Conservation (phyloP, 164 flowering plant species). For the Paratinospora sagittata region DNA sequence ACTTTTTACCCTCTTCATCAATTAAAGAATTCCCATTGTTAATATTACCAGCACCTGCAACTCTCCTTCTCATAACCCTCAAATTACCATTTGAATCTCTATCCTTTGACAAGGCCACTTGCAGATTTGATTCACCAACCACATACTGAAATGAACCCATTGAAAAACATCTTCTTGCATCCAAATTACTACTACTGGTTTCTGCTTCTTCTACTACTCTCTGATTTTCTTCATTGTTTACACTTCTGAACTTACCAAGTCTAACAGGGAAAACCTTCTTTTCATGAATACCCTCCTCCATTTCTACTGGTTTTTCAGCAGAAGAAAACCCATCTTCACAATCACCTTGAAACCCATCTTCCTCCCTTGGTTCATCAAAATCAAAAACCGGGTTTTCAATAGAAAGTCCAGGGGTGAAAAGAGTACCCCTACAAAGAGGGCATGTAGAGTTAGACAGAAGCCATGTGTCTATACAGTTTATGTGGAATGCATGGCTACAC, state of each 20-base stretch:
- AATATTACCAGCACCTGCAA: too few relatives aligned
- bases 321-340: constrained; percentile 24
- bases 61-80: constrained; percentile 23
- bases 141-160: constrained; percentile 78
- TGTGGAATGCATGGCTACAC: constrained; percentile 83
- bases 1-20: constrained; percentile 49
- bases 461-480: constrained; percentile 81
- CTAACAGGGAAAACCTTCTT: constrained; percentile 59
- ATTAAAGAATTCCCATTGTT: constrained; percentile 16
- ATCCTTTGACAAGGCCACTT: constrained; percentile 36
- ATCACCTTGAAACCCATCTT: constrained; percentile 28
- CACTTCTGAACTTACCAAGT: constrained; percentile 68
- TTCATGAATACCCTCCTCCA: constrained; percentile 27
- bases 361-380: constrained; percentile 27
- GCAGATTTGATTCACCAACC: constrained; percentile 46
- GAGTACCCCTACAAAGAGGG: constrained; percentile 68
- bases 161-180: constrained; percentile 76
- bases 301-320: constrained; percentile 21
- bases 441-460: constrained; percentile 82
- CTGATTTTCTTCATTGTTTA: constrained; percentile 24
- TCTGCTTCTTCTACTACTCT: constrained; percentile 23
- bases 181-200: constrained; percentile 46
- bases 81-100: constrained; percentile 15
- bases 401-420: constrained; percentile 26
- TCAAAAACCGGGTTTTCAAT: constrained; percentile 41